Base-by-base conservation (phyloP, 176 grass and related monocot species). In the Cenchrus americanus region DNA sequence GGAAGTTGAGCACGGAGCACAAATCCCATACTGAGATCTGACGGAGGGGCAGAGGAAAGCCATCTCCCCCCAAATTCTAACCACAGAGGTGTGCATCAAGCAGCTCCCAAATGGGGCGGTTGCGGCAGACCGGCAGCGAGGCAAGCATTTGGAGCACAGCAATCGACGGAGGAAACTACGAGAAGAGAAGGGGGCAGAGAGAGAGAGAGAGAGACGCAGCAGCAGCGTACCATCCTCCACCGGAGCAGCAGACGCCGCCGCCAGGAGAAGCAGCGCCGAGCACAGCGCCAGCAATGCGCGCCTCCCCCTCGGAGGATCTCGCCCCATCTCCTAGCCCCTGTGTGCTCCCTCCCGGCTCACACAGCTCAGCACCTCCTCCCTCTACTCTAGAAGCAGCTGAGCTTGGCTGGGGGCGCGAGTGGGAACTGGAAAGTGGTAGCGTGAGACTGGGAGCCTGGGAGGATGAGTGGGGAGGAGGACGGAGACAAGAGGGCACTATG, bases 181-280 rank as follows among this genome's bases (percentile, higher is more conserved):
- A 63, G 21, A 84, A 60, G 3, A 44, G 18, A 76, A 34, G 60
- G 7, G 68, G 12, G 0, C 2, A 71, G 22, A 14, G 7, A 41
- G 48, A 26, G 61, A 55, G n/a, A n/a, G n/a, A 17, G 69, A 41
- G 48, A 26, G 61, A 55, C 8, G 37, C 32, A 15, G 75, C 22
- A 78, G 41, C 54, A 69, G 30, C 85, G 27, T 85, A 99, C 96
- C 96, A 72, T 99, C 96, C 87, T 96, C 91, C 67, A 96, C 73
- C 44, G 89, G 69, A 27, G 91, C 86, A 22, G 90, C 80, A 1
- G 83, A 85, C 62, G 81, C 87, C 37, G 84, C 70, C 67, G 84
- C 75, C 66, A 92, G 50, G 54, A 94, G 77, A 23, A 97, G 80
- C 62, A 88, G 62, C 44, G 80, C 43, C 59, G 86, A n/a, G 76